These are phyloP conservation scores for Zygosaccharomyces bisporus DNA, from an alignment of 805 yeast species.

Conservation along the genomic window DNA sequence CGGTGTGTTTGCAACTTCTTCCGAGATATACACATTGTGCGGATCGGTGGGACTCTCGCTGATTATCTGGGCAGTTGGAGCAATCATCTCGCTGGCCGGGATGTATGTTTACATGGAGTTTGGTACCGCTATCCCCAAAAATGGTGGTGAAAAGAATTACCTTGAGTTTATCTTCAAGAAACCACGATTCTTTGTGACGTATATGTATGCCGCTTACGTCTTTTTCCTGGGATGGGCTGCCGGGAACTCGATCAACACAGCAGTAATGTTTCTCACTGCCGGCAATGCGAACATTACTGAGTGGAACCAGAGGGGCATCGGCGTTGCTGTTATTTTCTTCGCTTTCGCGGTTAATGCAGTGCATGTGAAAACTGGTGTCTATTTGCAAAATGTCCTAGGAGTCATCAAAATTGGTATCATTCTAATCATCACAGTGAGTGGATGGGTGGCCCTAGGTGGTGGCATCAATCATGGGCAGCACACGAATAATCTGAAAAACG, in stretches of 20 bases:
- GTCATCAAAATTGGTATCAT: slow-evolving; percentile 70
- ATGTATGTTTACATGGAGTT: slow-evolving; percentile 73
- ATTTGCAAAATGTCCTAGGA: slow-evolving; percentile 63
- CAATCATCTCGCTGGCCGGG: slow-evolving; percentile 61
- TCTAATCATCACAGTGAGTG: slow-evolving; percentile 65
- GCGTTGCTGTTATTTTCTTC: slow-evolving; percentile 68
- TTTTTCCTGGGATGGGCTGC: slow-evolving; percentile 84
- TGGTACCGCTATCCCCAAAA: slow-evolving; percentile 72
- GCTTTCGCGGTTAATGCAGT: slow-evolving; percentile 61
- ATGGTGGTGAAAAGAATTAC: slow-evolving; percentile 85
- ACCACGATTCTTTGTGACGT: slow-evolving; percentile 66
- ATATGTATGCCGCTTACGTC: slow-evolving; percentile 64
- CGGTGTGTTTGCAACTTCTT: slow-evolving; percentile 71
- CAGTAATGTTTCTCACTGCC: slow-evolving; percentile 71
- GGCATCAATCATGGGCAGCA: slow-evolving; percentile 50
- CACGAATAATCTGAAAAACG: slow-evolving; percentile 57
- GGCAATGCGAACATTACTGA: slow-evolving; percentile 62
- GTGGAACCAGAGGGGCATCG: slow-evolving; percentile 78
- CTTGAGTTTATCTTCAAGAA: slow-evolving; percentile 64
- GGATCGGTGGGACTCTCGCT: slow-evolving; percentile 73
- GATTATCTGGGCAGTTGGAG: slow-evolving; percentile 72
- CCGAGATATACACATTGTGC: slow-evolving; percentile 44
- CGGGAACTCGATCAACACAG: slow-evolving; percentile 76
- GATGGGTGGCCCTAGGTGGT: slow-evolving; percentile 81
- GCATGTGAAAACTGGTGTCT: slow-evolving; percentile 62